Percentiles rank a stretch among this genome's conserved stretches.
These are phyloP conservation scores for Nitzschia sp. DNA, from an alignment of 108 stramenopile species.

Conservation along the genomic window DNA sequence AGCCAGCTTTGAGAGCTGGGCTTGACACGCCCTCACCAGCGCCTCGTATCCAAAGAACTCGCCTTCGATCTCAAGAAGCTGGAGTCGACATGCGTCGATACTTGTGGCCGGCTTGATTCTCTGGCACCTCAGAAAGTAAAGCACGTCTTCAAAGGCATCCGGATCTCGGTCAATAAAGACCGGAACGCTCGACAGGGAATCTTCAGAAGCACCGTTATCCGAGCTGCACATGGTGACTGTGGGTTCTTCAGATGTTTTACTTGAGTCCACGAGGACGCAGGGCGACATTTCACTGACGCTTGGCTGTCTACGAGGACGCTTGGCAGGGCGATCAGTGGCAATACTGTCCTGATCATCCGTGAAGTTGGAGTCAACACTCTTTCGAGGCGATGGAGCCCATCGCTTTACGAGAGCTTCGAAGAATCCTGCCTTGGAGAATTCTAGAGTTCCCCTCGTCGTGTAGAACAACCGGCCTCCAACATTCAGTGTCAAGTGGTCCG, in stretches of 20 bases:
- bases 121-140: background rate
- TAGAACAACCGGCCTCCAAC: conserved; percentile 4
- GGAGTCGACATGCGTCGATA: background rate
- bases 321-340: background rate
- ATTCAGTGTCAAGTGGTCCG: conserved; percentile 3
- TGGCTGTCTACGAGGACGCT: background rate
- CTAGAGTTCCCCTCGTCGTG: background rate
- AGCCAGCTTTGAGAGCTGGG: background rate
- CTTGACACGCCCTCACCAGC: background rate
- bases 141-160: conserved; percentile 5
- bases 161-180: conserved; percentile 3
- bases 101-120: conserved; percentile 2
- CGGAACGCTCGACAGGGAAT: background rate
- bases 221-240: background rate
- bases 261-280: background rate
- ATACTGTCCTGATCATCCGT: background rate
- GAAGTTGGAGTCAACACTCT: background rate
- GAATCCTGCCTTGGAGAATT: conserved; percentile 9
- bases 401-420: background rate
- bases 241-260: background rate
- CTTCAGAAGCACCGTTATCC: background rate
- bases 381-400: background rate
- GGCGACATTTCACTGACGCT: background rate
- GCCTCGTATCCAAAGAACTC: conserved; percentile 1
- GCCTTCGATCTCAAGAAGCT: background rate